Base-by-base conservation (phyloP, 306 rosid species). In the Lathyrus tuberosus region DNA sequence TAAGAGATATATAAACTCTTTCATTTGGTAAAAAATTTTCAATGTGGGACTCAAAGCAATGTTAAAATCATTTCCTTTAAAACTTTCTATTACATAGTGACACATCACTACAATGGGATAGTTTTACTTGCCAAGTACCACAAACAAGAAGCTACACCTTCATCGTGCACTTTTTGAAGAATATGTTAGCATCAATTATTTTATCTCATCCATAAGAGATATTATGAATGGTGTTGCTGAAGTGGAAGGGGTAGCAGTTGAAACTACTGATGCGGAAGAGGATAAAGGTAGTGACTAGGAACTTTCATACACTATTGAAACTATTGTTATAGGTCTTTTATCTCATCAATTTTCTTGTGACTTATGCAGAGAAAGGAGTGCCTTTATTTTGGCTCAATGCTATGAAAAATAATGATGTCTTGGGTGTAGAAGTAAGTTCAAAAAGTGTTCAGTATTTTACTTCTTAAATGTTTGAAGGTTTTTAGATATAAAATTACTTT, bases 381-480 rank as follows among this genome's bases (percentile, higher is more conserved):
- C 91, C 96, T 51, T 87, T 81, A 14, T 91, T 88, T 79, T 88
- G 96, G 97, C 91, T 88, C 12, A 80, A 72, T 75, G 97, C 95
- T 31, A 74, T 91, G 91, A 91, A 88, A 67, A 83, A 86, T 53
- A 89, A 91, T 54, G 96, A 91, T 30, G 87, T 89, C 41, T 78
- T 89, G 16, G 80, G 86, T 7, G 94, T 86, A 67, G 94, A 91
- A 94, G 97, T 91, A 46, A 69, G 80, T 63, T 5, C 14, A 22
- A 70, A 22, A 1, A 3, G 6, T 30, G 35, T 47, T 56, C 20
- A 52, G 10, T 10, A 22, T 10, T 47, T 26, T 7, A 20, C 22
- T n/a, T n/a, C n/a, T 12, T 9, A 62, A 31, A 3, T 49, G 67
- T 14, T 38, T 59, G 46, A 46, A 49, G 1, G 41, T 63, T 63